These are phyloP conservation scores for Teratosphaeriaceae sp. DNA, from an alignment of 2,329 filamentous ascomycete species.

Conservation along the genomic window DNA sequence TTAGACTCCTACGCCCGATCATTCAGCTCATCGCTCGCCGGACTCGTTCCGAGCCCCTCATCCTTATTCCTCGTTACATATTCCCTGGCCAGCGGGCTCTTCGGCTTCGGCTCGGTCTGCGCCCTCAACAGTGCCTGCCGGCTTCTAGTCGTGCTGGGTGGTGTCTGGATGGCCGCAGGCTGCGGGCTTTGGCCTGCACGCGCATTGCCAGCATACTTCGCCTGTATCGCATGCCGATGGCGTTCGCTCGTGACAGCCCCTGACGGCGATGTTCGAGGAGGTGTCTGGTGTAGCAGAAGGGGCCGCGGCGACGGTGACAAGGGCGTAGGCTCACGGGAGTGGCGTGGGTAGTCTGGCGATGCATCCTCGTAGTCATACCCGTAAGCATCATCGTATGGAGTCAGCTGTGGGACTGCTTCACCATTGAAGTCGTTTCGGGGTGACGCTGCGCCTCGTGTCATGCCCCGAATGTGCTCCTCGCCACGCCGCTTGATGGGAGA, in stretches of 20 bases:
- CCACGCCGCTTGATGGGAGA: slow-evolving; percentile 59
- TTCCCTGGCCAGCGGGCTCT: slow-evolving; percentile 15
- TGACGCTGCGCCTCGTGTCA: slow-evolving; percentile 7
- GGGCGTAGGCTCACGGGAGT: slow-evolving; percentile 1
- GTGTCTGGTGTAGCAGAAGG: slow-evolving; percentile 17
- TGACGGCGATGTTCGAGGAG: slow-evolving; percentile 17
- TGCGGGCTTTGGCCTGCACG: background rate
- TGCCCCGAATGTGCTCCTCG: slow-evolving; percentile 51
- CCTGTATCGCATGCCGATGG: slow-evolving; percentile 10
- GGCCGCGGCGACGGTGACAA: slow-evolving; percentile 12
- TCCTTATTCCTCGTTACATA: background rate
- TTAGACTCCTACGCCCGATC: background rate
- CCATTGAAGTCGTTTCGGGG: slow-evolving; percentile 5
- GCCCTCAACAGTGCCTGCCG: slow-evolving; percentile 12
- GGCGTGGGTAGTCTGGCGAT: slow-evolving; percentile 2
- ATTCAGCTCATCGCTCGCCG: background rate
- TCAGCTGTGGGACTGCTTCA: slow-evolving; percentile 5
- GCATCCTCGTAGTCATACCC: slow-evolving; percentile 12
- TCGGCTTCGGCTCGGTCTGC: slow-evolving; percentile 13
- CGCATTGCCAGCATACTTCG: slow-evolving; percentile 8
- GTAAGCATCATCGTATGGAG: slow-evolving; percentile 14
- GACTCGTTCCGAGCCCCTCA: background rate
- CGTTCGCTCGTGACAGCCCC: slow-evolving; percentile 11
- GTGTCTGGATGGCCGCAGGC: slow-evolving; percentile 7
- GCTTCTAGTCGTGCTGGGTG: slow-evolving; percentile 12